Evolutionary conservation across 768 basidiomycete genomes (phyloP).

Genomic region (Boletellus emodensis): DNA sequence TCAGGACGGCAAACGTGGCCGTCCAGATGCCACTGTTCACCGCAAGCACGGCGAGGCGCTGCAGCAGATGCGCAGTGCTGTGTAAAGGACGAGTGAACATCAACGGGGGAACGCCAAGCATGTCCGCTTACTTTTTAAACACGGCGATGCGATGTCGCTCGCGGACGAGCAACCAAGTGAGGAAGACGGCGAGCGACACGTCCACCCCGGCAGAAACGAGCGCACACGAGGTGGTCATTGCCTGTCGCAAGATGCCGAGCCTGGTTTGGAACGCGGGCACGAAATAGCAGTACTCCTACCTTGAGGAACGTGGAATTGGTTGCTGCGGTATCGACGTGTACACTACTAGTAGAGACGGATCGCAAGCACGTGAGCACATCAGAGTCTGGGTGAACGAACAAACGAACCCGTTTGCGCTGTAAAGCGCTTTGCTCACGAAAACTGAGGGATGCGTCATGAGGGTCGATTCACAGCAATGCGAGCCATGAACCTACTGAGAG

Average conservation of each 20-base stretch:
- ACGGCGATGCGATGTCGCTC: neutral
- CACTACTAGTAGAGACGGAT: neutral
- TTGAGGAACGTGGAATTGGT: neutral
- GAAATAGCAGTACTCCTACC: neutral
- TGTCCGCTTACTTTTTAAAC: neutral
- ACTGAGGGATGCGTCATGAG: constrained; percentile 5
- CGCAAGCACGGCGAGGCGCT: constrained; percentile 8
- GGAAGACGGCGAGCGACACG: neutral
- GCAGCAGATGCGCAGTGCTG: constrained; percentile 9
- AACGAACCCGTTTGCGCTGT: constrained; percentile 2
- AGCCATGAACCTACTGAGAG: neutral
- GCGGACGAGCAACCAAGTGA: constrained; percentile 6
- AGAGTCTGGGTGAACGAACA: neutral
- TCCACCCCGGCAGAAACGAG: constrained; percentile 6
- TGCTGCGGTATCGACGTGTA: neutral
- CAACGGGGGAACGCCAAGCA: neutral
- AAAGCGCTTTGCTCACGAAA: neutral
- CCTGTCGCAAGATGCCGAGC: neutral
- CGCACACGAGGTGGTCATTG: neutral
- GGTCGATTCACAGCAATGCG: neutral
- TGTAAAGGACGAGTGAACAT: neutral
- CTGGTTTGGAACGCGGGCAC: neutral
- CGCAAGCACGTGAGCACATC: neutral
- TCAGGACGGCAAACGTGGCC: constrained; percentile 46
- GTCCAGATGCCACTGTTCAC: constrained; percentile 40